A percentile compares a stretch with the other conserved stretches of the same genome.
Evolutionary conservation across 2,329 filamentous ascomycete species (phyloP).

Genomic region (Diaporthe eres): DNA sequence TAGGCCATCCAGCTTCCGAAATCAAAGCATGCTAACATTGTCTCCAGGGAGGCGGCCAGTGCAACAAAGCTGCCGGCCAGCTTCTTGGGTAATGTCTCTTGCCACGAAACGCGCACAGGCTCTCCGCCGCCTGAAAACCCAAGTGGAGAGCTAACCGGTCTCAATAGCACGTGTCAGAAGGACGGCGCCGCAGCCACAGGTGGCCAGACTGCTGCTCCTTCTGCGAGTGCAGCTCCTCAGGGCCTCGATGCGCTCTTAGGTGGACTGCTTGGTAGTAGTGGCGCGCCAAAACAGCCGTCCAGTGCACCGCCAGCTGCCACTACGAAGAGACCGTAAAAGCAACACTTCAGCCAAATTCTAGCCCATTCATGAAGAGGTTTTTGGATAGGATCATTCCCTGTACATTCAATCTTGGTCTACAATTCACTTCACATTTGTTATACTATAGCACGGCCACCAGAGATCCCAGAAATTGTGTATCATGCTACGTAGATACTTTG

Average conservation of each 20-base stretch:
- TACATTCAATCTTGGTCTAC: neutral
- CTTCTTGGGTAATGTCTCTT: conserved; percentile 3
- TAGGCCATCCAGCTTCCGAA: neutral
- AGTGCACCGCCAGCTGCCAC: neutral
- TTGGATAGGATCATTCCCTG: neutral
- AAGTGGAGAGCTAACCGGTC: neutral
- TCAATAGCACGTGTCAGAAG: neutral
- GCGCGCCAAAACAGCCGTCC: neutral
- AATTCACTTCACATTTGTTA: neutral
- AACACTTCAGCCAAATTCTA: neutral
- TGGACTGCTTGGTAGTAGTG: neutral
- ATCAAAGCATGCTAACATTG: neutral
- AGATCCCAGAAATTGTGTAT: neutral
- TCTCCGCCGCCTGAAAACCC: neutral
- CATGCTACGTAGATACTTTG: too few species aligned
- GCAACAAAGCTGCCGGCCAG: conserved; percentile 1
- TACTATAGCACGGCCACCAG: neutral
- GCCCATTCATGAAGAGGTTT: neutral
- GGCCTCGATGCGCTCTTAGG: neutral
- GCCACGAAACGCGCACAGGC: neutral
- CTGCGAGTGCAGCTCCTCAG: neutral
- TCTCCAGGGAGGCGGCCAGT: neutral
- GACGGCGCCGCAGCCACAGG: neutral
- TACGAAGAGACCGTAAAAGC: neutral
- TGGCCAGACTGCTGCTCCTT: neutral